phyloP scores from a whole-genome alignment of 257 asterid species.

The Solanum sejunctum region DNA sequence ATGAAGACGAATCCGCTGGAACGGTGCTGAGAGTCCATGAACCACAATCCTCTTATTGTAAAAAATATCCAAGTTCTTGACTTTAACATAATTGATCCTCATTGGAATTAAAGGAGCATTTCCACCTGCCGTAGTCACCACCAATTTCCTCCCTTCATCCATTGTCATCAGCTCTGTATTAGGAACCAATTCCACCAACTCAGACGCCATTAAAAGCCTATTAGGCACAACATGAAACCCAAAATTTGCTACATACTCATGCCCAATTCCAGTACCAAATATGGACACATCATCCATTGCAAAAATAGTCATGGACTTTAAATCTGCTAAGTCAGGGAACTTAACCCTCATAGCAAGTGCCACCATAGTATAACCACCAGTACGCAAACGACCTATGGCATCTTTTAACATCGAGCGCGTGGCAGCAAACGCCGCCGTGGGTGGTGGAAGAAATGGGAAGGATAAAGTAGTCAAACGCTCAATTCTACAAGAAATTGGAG shows the following conservation, averaged over 20 bases:
- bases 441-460: conserved; percentile 32
- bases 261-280: conserved; percentile 48
- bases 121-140: conserved; percentile 54
- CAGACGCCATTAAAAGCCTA: conserved; percentile 33
- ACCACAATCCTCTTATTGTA: conserved; percentile 47
- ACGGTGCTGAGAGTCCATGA: conserved; percentile 51
- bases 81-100: conserved; percentile 57
- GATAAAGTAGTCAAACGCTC: conserved; percentile 44
- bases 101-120: conserved; percentile 45
- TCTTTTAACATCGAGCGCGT: conserved; percentile 44
- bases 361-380: conserved; percentile 40
- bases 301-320: conserved; percentile 51
- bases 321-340: conserved; percentile 35
- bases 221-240: conserved; percentile 61
- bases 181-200: conserved; percentile 22
- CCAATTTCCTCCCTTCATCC: conserved; percentile 39
- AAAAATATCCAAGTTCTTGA: conserved; percentile 43
- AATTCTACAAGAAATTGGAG: conserved; percentile 53
- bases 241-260: conserved; percentile 39
- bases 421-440: conserved; percentile 16
- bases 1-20: conserved; percentile 20
- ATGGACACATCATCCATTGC: conserved; percentile 56
- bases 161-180: conserved; percentile 44
- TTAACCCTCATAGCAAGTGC: conserved; percentile 52
- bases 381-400: conserved; percentile 48